These are phyloP conservation scores for Annona cherimola DNA, from an alignment of 164 flowering plant species.

Conservation along the genomic window DNA sequence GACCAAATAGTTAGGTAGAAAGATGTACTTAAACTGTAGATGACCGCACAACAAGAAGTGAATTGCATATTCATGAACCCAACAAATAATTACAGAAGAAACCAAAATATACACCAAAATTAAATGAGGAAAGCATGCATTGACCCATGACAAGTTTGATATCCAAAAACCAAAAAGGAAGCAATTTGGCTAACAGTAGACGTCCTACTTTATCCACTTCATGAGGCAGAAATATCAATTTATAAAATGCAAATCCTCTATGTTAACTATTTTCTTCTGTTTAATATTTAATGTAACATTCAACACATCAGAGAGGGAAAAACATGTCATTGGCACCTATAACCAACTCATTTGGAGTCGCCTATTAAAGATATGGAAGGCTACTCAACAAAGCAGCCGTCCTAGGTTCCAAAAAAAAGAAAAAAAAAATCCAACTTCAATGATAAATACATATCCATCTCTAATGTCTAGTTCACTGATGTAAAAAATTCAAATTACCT, in stretches of 20 bases:
- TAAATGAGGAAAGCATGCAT: not conserved
- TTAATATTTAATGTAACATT: no score
- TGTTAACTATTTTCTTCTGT: not conserved
- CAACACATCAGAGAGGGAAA: not conserved
- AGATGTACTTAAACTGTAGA: not conserved
- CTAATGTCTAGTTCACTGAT: no score
- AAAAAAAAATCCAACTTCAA: not conserved
- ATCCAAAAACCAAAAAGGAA: no score
- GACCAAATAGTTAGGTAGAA: not conserved
- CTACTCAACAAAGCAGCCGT: no score
- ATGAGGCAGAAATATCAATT: not conserved
- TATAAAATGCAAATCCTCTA: not conserved
- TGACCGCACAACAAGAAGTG: not conserved
- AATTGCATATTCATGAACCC: not conserved
- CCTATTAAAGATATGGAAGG: not conserved
- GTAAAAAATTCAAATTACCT: no score
- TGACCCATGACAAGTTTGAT: not conserved
- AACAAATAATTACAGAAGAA: not conserved
- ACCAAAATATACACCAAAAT: not conserved
- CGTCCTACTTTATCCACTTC: not conserved
- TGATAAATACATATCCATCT: no score
- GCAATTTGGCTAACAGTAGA: not conserved
- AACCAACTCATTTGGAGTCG: not conserved
- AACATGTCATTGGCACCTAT: not conserved
- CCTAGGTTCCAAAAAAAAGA: not conserved